Percentiles rank a stretch among this genome's conserved stretches.
These are phyloP conservation scores for Geum urbanum DNA, from an alignment of 306 rosid species.

Conservation along the genomic window DNA sequence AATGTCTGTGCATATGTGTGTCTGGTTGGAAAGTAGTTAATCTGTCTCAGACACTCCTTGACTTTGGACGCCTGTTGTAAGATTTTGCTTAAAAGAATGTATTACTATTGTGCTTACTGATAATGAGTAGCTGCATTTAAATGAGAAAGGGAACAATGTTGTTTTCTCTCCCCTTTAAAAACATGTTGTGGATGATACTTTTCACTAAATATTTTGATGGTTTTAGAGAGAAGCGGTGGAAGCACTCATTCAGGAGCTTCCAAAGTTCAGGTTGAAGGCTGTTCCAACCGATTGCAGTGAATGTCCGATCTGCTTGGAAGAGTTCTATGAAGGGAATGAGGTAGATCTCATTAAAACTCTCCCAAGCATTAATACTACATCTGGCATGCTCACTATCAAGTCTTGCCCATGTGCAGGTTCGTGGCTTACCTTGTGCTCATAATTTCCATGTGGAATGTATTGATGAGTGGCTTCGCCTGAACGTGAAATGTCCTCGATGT, in stretches of 20 bases:
- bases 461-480: conserved; percentile 98
- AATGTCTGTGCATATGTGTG: conserved; percentile 1
- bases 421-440: conserved; percentile 97
- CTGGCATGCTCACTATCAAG: neutral
- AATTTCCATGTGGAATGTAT: conserved; percentile 98
- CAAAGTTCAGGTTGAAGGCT: conserved; percentile 90
- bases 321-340: conserved; percentile 89
- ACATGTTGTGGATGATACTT: neutral
- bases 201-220: conserved; percentile 17
- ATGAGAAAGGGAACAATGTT: neutral
- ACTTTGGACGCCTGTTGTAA: conserved; percentile 5
- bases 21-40: neutral
- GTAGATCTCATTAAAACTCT: conserved; percentile 28
- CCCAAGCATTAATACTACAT: neutral
- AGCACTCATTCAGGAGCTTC: conserved; percentile 99
- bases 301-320: conserved; percentile 98
- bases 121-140: neutral
- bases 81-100: neutral
- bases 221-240: conserved; percentile 97
- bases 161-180: neutral
- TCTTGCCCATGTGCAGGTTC: conserved; percentile 52
- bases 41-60: neutral
- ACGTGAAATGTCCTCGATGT: conserved; percentile 97
- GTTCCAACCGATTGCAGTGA: conserved; percentile 98
- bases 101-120: neutral